Base-by-base conservation (phyloP, 306 rosid species). In the Geum urbanum region DNA sequence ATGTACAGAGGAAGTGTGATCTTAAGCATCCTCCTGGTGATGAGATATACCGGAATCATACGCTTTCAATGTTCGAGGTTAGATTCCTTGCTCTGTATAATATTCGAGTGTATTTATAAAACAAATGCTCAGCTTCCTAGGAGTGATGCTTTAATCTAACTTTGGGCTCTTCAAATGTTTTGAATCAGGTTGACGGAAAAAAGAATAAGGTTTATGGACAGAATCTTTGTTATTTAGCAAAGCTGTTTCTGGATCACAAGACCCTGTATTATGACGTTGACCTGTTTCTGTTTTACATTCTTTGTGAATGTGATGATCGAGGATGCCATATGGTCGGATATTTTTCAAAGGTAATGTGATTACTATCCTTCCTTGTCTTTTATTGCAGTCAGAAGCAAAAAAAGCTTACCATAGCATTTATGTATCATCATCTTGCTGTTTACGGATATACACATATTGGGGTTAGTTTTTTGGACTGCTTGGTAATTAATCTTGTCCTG, bases 261-360 rank as follows among this genome's bases (percentile, higher is more conserved):
- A 95, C 99, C 76, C 97, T 91, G 64, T 95, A 95, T 77, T 95
- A 95, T 72, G 99, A 95, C 54, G 97, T 95, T 24, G 99, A 95
- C 80, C 97, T 95, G 75, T 95, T 95, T 86, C 85, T 91, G 50
- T 95, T 95, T 81, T 95, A 95, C 76, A 84, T 95, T 73, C 76
- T 91, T 70, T 95, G 99, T 68, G 96, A 95, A 80, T 95, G 99
- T 60, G 99, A 95, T 83, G 99, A 95, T 78, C 87, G 97, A 68
- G 99, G 99, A 71, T 95, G 99, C 80, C 99, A 95, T 84, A 91
- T 95, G 99, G 99, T 95, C 74, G 99, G 99, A 76, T 95, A 95
- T 82, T 95, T 95, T 76, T 91, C 99, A 47, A 95, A 95, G 97
- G 99, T 87, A 87, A 77, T 44, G 15, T 43, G 20, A 47, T 53